Base-by-base conservation (phyloP, 2,329 filamentous ascomycete genomes). In the Eutypa lata region DNA sequence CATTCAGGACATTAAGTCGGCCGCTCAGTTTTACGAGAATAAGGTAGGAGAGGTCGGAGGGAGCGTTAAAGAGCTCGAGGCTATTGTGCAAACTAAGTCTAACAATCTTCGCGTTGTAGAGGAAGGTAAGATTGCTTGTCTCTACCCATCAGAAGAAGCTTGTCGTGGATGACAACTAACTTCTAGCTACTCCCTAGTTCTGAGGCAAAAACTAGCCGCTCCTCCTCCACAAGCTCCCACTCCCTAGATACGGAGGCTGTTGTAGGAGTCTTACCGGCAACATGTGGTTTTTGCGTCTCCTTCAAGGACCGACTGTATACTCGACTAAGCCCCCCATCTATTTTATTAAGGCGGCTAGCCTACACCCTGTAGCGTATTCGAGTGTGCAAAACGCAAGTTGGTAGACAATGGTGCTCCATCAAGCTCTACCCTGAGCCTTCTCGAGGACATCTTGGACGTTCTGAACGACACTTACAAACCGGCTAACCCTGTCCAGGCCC, bases 71-170 rank as follows among this genome's bases (percentile, higher is more conserved):
- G 81, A 82, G 33, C 73, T 85, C 0, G 81, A 84, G 62, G 65
- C 68, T 13, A 83, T 85, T 48, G 75, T 84, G 3, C 78, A 83
- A 61, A 74, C 74, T 54, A 99, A 99, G 77, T 90, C 89, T 51
- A 85, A 87, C 60, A 97, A 94, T 68, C 74, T 96, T 57, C 84
- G 89, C 53, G 79, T 94, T 37, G 87, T 97, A 21, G 94, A 99
- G 75, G 93, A 97, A 75, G 90, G 90, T 87, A 75, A 53, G 67
- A 61, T 42, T 49, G 19, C 26, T 31, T 5, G 26, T 31, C 26
- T 31, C 26, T 10, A 6, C 26, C 26, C n/a, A n/a, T n/a, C n/a
- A n/a, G n/a, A n/a, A 31, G 6, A 31, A 10, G 26, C 26, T 31
- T 10, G 26, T 31, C 6, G 10, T 6, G 26, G 26, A 5, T 31